Percentiles rank a stretch among this genome's conserved stretches.
Conservation (phyloP, 1,284 basidiomycete genomes). For the Trichosporon faecale region DNA sequence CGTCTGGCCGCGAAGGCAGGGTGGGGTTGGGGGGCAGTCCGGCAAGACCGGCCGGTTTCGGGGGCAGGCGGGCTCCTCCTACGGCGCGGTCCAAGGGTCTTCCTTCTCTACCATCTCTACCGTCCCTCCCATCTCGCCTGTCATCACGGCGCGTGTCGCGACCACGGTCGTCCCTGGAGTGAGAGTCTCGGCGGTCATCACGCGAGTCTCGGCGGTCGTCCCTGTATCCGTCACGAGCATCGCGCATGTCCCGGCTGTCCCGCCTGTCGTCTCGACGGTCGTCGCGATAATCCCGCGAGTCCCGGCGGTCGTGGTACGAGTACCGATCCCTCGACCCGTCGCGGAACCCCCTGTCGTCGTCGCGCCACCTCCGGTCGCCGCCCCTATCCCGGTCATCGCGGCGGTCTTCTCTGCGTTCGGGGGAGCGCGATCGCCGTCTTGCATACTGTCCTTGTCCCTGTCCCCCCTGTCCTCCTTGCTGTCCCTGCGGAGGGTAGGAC, state of each 20-base stretch:
- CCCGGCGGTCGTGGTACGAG: background rate
- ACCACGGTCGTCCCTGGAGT: conserved; percentile 10
- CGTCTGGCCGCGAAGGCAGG: background rate
- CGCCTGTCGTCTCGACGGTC: background rate
- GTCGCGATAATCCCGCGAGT: conserved; percentile 1
- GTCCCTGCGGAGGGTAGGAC: background rate
- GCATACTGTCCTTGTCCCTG: background rate
- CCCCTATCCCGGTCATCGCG: background rate
- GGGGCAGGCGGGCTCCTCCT: conserved; percentile 7
- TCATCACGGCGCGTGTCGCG: conserved; percentile 8
- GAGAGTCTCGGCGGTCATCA: conserved; percentile 11
- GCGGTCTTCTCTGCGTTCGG: background rate
- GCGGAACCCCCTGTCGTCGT: background rate
- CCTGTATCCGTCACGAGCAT: conserved; percentile 4
- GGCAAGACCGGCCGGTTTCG: conserved; percentile 17
- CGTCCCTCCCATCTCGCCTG: conserved; percentile 7
- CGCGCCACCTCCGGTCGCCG: background rate
- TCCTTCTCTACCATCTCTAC: background rate
- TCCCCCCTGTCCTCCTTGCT: background rate
- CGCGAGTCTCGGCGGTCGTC: conserved; percentile 1
- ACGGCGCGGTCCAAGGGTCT: background rate
- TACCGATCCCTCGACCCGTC: background rate
- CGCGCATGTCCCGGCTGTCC: background rate
- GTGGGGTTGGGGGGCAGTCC: conserved; percentile 16
- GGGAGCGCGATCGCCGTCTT: background rate